Percentiles rank a stretch among this genome's conserved stretches.
phyloP scores from a whole-genome alignment of 306 rosid species.

The Sindora glabra region DNA sequence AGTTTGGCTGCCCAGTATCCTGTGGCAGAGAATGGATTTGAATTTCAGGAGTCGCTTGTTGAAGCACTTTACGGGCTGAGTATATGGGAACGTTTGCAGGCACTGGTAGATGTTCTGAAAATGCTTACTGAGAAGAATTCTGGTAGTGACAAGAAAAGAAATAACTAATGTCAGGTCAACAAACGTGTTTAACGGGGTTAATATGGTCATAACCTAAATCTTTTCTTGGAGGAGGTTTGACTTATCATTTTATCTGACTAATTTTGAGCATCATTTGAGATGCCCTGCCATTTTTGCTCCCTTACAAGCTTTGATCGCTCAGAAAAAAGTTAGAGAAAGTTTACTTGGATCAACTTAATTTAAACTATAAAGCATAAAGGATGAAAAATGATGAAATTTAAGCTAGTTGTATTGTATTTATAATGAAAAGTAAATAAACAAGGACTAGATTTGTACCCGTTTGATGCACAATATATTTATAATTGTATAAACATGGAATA shows the following conservation, averaged over 20 bases:
- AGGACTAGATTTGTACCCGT: no score
- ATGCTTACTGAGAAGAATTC: conserved; percentile 55
- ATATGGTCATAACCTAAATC: conserved; percentile 1
- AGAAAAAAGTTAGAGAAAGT: no score
- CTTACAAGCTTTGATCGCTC: no score
- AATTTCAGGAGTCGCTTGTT: conserved; percentile 77
- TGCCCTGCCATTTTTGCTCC: background rate
- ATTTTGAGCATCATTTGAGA: background rate
- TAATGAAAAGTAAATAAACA: no score
- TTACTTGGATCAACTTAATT: no score
- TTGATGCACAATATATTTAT: no score
- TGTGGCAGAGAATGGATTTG: conserved; percentile 57
- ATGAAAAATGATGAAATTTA: no score
- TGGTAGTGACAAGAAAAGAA: conserved; percentile 23
- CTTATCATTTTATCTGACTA: background rate
- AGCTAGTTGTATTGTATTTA: no score
- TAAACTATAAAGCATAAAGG: no score
- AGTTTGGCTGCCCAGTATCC: no score
- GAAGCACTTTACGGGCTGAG: conserved; percentile 72
- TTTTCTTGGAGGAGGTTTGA: conserved; percentile 17
- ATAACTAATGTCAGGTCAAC: conserved; percentile 20
- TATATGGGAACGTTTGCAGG: conserved; percentile 84
- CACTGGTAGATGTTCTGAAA: conserved; percentile 69
- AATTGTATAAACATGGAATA: no score
- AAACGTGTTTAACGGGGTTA: conserved; percentile 6